phyloP scores from a whole-genome alignment of 306 rosid genomes.

The apple (Malus domestica) region ASM211411v1 NC_041805.1:22599001-22599500 shows the following conservation, averaged over 20 bases:
- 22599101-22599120: too few relatives aligned
- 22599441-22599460: conserved; percentile 76
- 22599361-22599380: conserved; percentile 68
- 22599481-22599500: conserved; percentile 71
- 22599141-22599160: too few relatives aligned
- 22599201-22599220: conserved; percentile 2
- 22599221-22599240: neutral
- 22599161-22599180: too few relatives aligned
- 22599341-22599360: conserved; percentile 91
- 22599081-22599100: too few relatives aligned
- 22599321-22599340: conserved; percentile 73
- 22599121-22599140: too few relatives aligned
- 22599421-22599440: conserved; percentile 92
- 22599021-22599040: neutral
- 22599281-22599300: conserved; percentile 72
- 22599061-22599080: too few relatives aligned
- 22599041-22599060: too few relatives aligned
- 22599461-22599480: conserved; percentile 86
- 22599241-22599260: conserved; percentile 6
- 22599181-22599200: neutral
- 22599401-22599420: conserved; percentile 97
- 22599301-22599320: conserved; percentile 65
- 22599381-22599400: conserved; percentile 86
- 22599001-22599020: neutral
- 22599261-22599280: neutral